Base-by-base conservation (phyloP, 2,329 filamentous ascomycete genomes). In the Leptographium wingfieldii region DNA sequence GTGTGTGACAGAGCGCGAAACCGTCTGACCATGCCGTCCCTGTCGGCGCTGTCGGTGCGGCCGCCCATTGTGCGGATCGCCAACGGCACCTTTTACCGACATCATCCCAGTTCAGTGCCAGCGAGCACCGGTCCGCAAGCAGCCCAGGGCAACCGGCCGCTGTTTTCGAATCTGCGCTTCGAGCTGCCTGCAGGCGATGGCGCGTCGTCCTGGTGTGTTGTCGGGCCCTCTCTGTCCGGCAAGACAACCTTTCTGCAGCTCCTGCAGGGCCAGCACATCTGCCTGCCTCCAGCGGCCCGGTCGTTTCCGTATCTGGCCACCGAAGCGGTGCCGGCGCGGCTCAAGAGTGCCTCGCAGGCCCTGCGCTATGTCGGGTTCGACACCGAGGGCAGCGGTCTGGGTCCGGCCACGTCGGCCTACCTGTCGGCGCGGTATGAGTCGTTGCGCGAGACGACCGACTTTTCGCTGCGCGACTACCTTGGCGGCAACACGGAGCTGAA, bases 361-460 rank as follows among this genome's bases (percentile, higher is more conserved):
- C 87, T 99, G 61, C 85, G 86, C 66, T 92, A 96, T 76, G 91
- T 97, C 11, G 92, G 94, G 0, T 97, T 97, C 68, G 88, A 90
- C 68, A 84, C 83, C 2, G 88, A 92, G 66, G 73, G 81, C 16
- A 67, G 69, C 0, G 43, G 63, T 3, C 74, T 81, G 6, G 78
- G 80, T 2, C 75, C 75, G n/a, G 77, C 78, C 6, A 79, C 80
- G 0, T 87, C 88, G 25, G 86, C 90, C 5, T 96, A 96, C 69
- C 75, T 97, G 22, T 91, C 89, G 61, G 91, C 91, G 19, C 80
- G 94, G 48, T 99, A 97, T 70, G 94, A 99, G 76, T 92, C 88
- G 61, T 78, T 87, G 46, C 80, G 90, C 38, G 92, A 96, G 73
- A 85, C 84, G 59, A 95, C 88, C 1, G 94, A 97, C 71, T 95